Evolutionary conservation across 495 filamentous ascomycete genomes (phyloP).

Genomic region (Chaetomium tenue): DNA sequence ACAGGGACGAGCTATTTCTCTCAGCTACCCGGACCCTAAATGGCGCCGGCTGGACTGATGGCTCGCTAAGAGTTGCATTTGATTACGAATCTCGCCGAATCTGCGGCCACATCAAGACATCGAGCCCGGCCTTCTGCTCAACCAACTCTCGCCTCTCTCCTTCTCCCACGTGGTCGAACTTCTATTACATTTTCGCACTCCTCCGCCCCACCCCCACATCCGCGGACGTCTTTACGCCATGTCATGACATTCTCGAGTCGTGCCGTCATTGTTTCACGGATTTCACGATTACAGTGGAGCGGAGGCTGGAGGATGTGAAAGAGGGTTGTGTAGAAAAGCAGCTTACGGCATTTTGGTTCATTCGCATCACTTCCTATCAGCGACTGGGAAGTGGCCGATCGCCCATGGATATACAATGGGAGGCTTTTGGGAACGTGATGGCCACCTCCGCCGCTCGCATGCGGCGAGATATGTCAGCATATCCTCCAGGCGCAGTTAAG

Average conservation of each 20-base stretch:
- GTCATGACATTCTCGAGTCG: slow-evolving; percentile 1
- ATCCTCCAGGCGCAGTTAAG: slow-evolving; percentile 1
- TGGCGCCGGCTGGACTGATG: neutral
- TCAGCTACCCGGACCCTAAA: slow-evolving; percentile 20
- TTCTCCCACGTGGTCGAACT: neutral
- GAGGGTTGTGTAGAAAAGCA: too few species aligned
- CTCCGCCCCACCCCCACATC: too few species aligned
- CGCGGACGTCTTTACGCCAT: neutral
- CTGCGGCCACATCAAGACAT: slow-evolving; percentile 5
- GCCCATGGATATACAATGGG: slow-evolving; percentile 10
- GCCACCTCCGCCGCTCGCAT: neutral
- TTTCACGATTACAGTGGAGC: slow-evolving; percentile 13
- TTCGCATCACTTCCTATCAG: slow-evolving; percentile 13
- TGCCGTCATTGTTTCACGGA: slow-evolving; percentile 9
- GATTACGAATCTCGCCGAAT: neutral
- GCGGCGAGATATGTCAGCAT: neutral
- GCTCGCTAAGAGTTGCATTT: neutral
- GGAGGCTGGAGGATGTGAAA: too few species aligned
- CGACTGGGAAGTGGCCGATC: slow-evolving; percentile 12
- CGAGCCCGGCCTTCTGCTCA: neutral
- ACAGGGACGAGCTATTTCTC: slow-evolving; percentile 25
- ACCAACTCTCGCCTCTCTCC: neutral
- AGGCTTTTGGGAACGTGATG: neutral
- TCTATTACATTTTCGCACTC: too few species aligned
- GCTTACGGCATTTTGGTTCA: neutral